Conservation (phyloP, 1,139 yeast species). For the Kodamaea sp. region DNA sequence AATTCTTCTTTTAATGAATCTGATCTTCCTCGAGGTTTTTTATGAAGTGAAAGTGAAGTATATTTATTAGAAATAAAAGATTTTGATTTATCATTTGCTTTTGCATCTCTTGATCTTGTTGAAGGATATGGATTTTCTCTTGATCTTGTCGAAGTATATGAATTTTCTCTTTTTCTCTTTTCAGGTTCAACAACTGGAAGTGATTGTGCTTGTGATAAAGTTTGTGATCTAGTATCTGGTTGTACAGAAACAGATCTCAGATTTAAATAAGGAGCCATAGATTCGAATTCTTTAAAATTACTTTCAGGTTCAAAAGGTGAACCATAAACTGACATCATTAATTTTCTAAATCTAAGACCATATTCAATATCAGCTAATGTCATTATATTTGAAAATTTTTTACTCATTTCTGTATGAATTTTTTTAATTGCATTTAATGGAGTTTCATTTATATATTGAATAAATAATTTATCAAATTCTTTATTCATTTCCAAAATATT, state of each 20-base stretch:
- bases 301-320: constrained; percentile 15
- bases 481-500: constrained; percentile 10
- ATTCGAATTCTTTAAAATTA: constrained; percentile 13
- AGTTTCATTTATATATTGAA: constrained; percentile 4
- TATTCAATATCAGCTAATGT: constrained; percentile 12
- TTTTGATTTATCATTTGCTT: no score
- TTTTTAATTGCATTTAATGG: constrained; percentile 4
- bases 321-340: constrained; percentile 16
- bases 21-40: no score
- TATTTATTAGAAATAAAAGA: no score
- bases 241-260: not conserved
- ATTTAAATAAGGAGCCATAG: constrained; percentile 4
- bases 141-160: no score
- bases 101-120: no score
- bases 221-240: not conserved
- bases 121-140: no score
- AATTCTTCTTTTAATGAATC: no score
- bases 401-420: constrained; percentile 4
- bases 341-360: constrained; percentile 17
- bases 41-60: no score
- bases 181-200: not conserved
- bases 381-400: constrained; percentile 3
- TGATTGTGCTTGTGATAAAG: not conserved
- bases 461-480: constrained; percentile 15
- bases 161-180: not conserved